phyloP scores from a whole-genome alignment of 2,329 filamentous ascomycete genomes.

The Aspergillus jensenii region DNA sequence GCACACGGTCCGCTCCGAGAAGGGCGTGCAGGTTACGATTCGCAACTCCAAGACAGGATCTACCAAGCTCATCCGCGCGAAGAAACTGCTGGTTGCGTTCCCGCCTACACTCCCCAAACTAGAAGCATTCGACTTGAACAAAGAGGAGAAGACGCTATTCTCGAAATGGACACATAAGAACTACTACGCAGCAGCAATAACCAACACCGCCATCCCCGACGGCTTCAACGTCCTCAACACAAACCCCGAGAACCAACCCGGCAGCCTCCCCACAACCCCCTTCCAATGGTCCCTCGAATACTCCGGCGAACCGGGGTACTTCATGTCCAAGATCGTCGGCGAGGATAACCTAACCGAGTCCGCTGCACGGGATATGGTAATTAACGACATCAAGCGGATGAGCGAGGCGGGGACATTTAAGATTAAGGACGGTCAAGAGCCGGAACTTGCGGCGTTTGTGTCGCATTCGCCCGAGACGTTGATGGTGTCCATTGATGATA shows the following conservation, averaged over 20 bases:
- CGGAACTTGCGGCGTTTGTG: conserved; percentile 36
- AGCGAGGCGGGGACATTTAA: conserved; percentile 7
- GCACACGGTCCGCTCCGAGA: conserved; percentile 16
- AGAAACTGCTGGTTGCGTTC: conserved; percentile 38
- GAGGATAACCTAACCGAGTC: conserved; percentile 24
- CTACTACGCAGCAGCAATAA: conserved; percentile 42
- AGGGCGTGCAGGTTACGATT: conserved; percentile 25
- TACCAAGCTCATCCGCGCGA: conserved; percentile 33
- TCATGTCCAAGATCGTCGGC: conserved; percentile 13
- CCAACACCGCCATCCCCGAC: conserved; percentile 39
- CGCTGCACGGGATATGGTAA: conserved; percentile 6
- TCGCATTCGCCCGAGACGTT: conserved; percentile 41
- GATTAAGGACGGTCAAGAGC: conserved; percentile 1
- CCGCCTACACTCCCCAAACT: conserved; percentile 32
- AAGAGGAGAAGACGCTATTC: conserved; percentile 36
- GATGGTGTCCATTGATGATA: conserved; percentile 32
- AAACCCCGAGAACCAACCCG: conserved; percentile 24
- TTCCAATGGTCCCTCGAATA: conserved; percentile 14
- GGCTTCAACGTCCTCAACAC: conserved; percentile 26
- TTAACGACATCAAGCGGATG: conserved; percentile 19
- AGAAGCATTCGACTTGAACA: conserved; percentile 37
- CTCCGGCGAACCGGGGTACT: conserved; percentile 13
- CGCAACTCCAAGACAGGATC: conserved; percentile 24
- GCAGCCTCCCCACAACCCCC: conserved; percentile 24
- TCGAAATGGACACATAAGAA: conserved; percentile 35